These are phyloP conservation scores for Annona cherimola DNA, from an alignment of 164 flowering plant species.

Conservation along the genomic window DNA sequence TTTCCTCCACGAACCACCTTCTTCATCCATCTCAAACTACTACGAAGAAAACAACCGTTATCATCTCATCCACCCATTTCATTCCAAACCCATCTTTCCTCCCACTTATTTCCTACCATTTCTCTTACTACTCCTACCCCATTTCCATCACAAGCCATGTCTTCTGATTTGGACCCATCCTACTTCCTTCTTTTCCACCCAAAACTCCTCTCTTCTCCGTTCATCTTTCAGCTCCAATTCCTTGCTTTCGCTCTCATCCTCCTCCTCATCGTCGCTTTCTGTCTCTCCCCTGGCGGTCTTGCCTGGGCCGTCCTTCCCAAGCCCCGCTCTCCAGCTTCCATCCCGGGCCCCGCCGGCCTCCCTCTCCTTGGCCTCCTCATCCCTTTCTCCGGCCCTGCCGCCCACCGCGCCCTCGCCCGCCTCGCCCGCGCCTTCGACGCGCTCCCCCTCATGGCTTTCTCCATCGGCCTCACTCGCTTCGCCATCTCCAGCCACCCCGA, in stretches of 20 bases:
- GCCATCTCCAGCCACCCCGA: constrained; percentile 40
- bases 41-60: too few relatives aligned
- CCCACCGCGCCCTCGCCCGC: constrained; percentile 36
- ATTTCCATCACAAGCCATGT: background rate
- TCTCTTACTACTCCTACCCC: too few relatives aligned
- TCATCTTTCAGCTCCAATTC: constrained; percentile 18
- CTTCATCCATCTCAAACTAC: too few relatives aligned
- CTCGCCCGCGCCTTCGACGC: constrained; percentile 20
- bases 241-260: constrained; percentile 21
- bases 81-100: too few relatives aligned
- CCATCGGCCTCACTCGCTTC: constrained; percentile 50
- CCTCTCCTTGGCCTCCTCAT: constrained; percentile 48
- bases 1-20: too few relatives aligned
- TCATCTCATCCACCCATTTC: too few relatives aligned
- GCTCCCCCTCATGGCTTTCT: constrained; percentile 41
- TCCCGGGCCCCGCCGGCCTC: constrained; percentile 63
- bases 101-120: too few relatives aligned
- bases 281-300: constrained; percentile 57
- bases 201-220: background rate
- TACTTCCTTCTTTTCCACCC: constrained; percentile 13
- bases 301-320: constrained; percentile 57
- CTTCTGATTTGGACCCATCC: constrained; percentile 2
- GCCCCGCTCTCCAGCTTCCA: constrained; percentile 16
- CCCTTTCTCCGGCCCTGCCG: constrained; percentile 27
- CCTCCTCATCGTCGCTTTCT: constrained; percentile 28